Evolutionary conservation across 1,284 basidiomycete genomes (phyloP), one percentile per base, ranked within the genome.

Genomic region (Leccinum variabile): DNA sequence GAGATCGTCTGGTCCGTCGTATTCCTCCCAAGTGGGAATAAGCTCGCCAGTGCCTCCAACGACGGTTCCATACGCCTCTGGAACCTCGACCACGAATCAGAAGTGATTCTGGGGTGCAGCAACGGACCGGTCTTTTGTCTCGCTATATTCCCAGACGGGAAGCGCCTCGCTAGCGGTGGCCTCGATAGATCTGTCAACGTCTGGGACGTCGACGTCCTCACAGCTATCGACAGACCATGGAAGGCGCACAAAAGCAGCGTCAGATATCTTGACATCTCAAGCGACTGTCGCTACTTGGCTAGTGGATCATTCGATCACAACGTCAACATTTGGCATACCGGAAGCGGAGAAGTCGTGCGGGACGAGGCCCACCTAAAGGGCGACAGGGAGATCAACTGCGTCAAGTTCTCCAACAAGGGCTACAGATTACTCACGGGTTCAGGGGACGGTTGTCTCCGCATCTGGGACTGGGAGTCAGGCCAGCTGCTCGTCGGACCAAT

Each of bases 241-340:
- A 67, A 64, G 41, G 57, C 62, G 30, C 73, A 71, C 61, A 63
- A 53, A 11, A 66, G 62, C 61, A 75, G 72, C 52, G 70, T 71
- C 59, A 69, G 71, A 54, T 75, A 70, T 50, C 65, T 72, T 11
- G 70, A 71, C 56, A 49, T 74, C 54, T 75, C 73, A 52, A 67
- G 60, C 30, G 70, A 75, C 70, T 65, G 71, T 44, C 71, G 68
- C 58, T 72, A 71, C 71, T 18, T 71, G 37, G 68, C 59, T 7
- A 71, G 72, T 52, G 72, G 72, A 69, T 71, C 72, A 53, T 75
- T 75, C 62, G 70, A 71, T 73, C 71, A 75, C 68, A 71, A 65
- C 18, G 56, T 71, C 37, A 73, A 72, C 68, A 13, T 71, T 44
- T 71, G 70, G 70, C 66, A 74, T 61, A 72, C 70, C 66, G 56